Evolutionary conservation across 2,329 filamentous ascomycete genomes (phyloP).

Genomic region (Pyrenophora tritici-repentis): DNA sequence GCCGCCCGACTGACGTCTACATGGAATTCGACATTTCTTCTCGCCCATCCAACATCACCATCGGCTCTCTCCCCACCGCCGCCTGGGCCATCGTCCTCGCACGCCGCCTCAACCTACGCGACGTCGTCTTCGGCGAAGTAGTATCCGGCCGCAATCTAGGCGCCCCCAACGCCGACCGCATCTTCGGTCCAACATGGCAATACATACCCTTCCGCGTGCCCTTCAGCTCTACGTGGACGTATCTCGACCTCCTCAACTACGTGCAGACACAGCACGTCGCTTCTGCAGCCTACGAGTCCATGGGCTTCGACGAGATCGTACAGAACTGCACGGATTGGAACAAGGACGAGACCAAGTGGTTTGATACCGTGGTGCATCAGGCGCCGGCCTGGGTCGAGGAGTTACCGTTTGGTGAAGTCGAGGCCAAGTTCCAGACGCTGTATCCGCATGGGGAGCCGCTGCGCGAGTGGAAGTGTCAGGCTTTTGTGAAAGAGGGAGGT

Average conservation of each 20-base stretch:
- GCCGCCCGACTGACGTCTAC: conserved; percentile 36
- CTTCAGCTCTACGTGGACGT: conserved; percentile 56
- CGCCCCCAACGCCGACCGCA: conserved; percentile 59
- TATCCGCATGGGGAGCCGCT: conserved; percentile 55
- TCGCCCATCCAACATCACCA: conserved; percentile 61
- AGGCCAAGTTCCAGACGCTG: conserved; percentile 58
- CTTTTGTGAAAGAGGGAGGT: conserved; percentile 56
- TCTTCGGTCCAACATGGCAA: conserved; percentile 70
- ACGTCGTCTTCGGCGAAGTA: conserved; percentile 70
- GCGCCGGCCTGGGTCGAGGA: conserved; percentile 61
- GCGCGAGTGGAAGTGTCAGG: conserved; percentile 64
- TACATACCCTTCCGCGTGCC: conserved; percentile 67
- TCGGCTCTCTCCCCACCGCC: conserved; percentile 68
- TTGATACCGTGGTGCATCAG: conserved; percentile 49
- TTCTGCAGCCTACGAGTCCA: conserved; percentile 42
- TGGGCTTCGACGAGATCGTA: conserved; percentile 46
- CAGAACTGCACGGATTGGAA: conserved; percentile 43
- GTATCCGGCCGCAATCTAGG: conserved; percentile 67
- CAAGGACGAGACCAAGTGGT: conserved; percentile 34
- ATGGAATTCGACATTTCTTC: conserved; percentile 46
- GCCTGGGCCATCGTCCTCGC: conserved; percentile 69
- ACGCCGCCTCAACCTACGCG: conserved; percentile 56
- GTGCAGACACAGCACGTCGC: conserved; percentile 46
- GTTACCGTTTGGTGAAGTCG: conserved; percentile 50
- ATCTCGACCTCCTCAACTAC: conserved; percentile 38